Percentiles rank a stretch among this genome's conserved stretches.
phyloP scores from a whole-genome alignment of 2,329 filamentous ascomycete species.

The Catunica adiposa region DNA sequence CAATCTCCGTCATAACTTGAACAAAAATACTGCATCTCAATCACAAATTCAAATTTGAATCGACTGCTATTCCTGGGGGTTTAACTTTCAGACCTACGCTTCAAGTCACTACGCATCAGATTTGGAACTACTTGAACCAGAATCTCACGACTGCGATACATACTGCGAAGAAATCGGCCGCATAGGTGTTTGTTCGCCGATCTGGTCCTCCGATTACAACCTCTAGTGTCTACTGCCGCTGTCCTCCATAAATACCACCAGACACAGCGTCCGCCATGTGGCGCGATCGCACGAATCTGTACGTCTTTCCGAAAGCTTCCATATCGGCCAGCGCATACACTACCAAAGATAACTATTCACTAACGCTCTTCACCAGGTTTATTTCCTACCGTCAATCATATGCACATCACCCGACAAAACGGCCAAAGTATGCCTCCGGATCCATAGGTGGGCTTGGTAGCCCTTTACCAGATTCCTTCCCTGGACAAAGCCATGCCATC shows the following conservation, averaged over 20 bases:
- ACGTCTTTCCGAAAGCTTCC: slow-evolving; percentile 21
- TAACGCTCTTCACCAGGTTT: slow-evolving; percentile 42
- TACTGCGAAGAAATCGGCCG: no score
- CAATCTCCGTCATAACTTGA: neutral
- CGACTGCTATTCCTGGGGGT: no score
- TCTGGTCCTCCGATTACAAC: neutral
- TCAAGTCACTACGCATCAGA: no score
- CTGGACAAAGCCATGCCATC: slow-evolving; percentile 29
- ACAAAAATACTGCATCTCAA: no score
- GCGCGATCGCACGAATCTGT: slow-evolving; percentile 99
- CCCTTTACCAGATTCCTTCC: slow-evolving; percentile 43
- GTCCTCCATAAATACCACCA: neutral
- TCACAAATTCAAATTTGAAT: no score
- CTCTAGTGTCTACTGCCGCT: neutral
- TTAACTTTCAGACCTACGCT: no score
- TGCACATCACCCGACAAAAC: slow-evolving; percentile 81
- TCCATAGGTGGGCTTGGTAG: slow-evolving; percentile 29
- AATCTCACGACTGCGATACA: no score
- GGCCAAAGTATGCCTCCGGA: slow-evolving; percentile 47
- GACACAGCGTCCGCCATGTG: slow-evolving; percentile 57
- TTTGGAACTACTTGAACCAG: no score
- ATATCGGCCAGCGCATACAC: no score
- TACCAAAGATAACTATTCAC: neutral
- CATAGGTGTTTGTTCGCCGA: no score
- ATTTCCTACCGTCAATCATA: slow-evolving; percentile 99